phyloP scores from a whole-genome alignment of 306 rosid genomes.

The Crotalaria pallida region DNA sequence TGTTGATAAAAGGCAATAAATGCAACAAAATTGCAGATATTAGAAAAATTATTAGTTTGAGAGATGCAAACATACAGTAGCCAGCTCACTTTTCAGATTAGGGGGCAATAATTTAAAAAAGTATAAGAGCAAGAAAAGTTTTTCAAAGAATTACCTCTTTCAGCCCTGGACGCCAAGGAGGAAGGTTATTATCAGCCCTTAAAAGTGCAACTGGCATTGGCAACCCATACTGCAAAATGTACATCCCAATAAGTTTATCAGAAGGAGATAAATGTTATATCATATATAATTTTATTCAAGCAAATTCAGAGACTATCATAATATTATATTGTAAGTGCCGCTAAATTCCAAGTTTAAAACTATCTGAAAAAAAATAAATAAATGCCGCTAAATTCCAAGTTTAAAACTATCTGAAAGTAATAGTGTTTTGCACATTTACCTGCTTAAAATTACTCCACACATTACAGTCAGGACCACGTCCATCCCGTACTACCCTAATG shows the following conservation, averaged over 20 bases:
- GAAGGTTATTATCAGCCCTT: conserved; percentile 95
- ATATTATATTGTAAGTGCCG: neutral
- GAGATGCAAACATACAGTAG: neutral
- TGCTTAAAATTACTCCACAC: conserved; percentile 99
- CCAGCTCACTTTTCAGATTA: neutral
- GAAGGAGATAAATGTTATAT: neutral
- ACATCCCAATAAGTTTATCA: conserved; percentile 16
- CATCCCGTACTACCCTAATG: conserved; percentile 95
- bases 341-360: conserved; percentile 2
- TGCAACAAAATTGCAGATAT: neutral
- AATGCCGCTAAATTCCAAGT: neutral
- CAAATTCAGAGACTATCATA: neutral
- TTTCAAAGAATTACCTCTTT: conserved; percentile 55
- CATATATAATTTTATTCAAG: conserved; percentile 5
- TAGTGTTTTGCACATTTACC: conserved; percentile 40
- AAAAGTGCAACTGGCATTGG: conserved; percentile 69
- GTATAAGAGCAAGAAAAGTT: neutral
- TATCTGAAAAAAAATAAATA: neutral
- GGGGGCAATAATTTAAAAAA: neutral
- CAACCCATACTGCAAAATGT: conserved; percentile 77
- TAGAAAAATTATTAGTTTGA: neutral
- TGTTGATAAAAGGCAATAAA: neutral
- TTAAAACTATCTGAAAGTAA: neutral
- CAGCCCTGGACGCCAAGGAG: conserved; percentile 91
- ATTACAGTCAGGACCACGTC: conserved; percentile 94